Percentiles rank a stretch among this genome's conserved stretches.
Evolutionary conservation across 2,329 filamentous ascomycete genomes (phyloP).

Genomic region (Ascochyta fabae): DNA sequence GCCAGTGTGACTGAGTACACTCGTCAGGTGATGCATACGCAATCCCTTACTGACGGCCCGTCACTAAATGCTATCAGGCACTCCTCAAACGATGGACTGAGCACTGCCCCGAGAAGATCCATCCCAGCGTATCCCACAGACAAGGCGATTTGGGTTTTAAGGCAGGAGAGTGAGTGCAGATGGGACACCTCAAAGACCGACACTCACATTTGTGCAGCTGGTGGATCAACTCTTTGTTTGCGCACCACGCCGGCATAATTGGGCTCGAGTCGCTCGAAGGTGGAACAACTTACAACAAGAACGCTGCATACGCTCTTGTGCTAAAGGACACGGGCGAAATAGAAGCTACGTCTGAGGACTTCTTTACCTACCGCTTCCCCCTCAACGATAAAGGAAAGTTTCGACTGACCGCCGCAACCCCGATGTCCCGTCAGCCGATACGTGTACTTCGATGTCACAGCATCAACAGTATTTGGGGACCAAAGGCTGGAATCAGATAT

Average conservation of each 20-base stretch:
- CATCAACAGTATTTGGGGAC: slow-evolving; percentile 53
- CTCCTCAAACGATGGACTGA: slow-evolving; percentile 44
- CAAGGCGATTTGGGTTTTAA: slow-evolving; percentile 54
- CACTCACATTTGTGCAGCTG: slow-evolving; percentile 45
- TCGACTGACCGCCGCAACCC: slow-evolving; percentile 52
- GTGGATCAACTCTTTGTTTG: slow-evolving; percentile 59
- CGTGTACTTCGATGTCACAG: slow-evolving; percentile 55
- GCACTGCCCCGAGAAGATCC: slow-evolving; percentile 39
- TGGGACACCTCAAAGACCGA: background rate
- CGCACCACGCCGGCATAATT: slow-evolving; percentile 57
- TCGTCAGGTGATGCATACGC: slow-evolving; percentile 40
- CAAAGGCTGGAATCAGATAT: slow-evolving; percentile 56
- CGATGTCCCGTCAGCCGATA: slow-evolving; percentile 50
- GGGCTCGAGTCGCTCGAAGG: slow-evolving; percentile 51
- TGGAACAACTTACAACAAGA: slow-evolving; percentile 51
- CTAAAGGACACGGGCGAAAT: slow-evolving; percentile 51
- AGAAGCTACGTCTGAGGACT: slow-evolving; percentile 38
- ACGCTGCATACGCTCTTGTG: slow-evolving; percentile 55
- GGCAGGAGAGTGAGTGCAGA: slow-evolving; percentile 52
- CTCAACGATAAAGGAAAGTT: slow-evolving; percentile 52
- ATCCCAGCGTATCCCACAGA: slow-evolving; percentile 41
- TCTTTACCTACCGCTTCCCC: slow-evolving; percentile 52
- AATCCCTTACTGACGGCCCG: background rate
- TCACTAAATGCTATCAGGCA: slow-evolving; percentile 26
- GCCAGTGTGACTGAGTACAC: slow-evolving; percentile 48